Evolutionary conservation across 805 yeast genomes (phyloP), one percentile per base, ranked within the genome.

Genomic region (Cyberlindnera samutprakarnensis): DNA sequence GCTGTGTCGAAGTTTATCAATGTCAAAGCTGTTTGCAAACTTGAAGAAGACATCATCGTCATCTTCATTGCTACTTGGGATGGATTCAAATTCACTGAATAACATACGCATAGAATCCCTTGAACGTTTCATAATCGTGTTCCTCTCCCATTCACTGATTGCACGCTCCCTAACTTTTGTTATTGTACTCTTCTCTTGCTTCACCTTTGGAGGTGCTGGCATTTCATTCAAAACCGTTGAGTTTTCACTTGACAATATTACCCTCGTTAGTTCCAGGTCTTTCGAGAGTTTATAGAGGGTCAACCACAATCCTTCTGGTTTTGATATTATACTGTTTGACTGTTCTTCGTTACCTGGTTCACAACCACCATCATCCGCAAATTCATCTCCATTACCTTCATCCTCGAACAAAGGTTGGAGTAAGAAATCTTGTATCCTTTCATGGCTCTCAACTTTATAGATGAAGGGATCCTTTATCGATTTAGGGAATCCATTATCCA

Each of bases 381-480:
- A 24, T 6, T 32, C 32, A 27, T 27, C 15, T 30, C 15, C 36
- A 5, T 31, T 22, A 5, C 26, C 12, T 14, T 17, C 20, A 7
- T 27, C 19, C 8, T 11, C 13, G 21, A 13, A 18, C 4, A 34
- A 14, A 3, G 46, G 45, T 2, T 29, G 10, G 3, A 45, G 18
- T 3, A 25, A n/a, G 18, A 25, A 22, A 13, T 27, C 23, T 5
- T 26, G 30, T 3, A 26, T 28, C 5, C 18, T 36, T 18, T 36
- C 28, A 20, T 14, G 28, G 8, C 18, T 11, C 14, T 32, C 38
- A 6, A 24, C 22, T 4, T 33, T 37, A 7, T 46, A 17, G 18
- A 44, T 29, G 18, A 49, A 51, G 3, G 67, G 66, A 38, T 68
- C 72, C 25, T 54, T 53, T 7, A 57, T 33, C 5, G 65, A 56